A percentile compares a stretch with the other conserved stretches of the same genome.
These are phyloP conservation scores for Exserohilum rostratum DNA, from an alignment of 2,329 filamentous ascomycete species.

Conservation along the genomic window DNA sequence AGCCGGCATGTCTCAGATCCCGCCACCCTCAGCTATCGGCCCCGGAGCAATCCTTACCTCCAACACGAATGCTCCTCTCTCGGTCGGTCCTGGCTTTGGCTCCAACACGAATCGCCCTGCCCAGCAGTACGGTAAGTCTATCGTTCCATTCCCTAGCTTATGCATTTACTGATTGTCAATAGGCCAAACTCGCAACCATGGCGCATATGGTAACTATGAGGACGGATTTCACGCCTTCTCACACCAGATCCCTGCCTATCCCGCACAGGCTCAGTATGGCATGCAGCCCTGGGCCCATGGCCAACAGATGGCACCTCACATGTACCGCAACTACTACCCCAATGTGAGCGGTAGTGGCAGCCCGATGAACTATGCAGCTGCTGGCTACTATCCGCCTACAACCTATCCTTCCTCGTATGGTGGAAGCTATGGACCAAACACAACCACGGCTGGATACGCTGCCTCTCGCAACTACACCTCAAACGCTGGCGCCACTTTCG, in stretches of 20 bases:
- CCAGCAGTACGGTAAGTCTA: slow-evolving; percentile 37
- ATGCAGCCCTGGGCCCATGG: slow-evolving; percentile 36
- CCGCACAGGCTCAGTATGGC: slow-evolving; percentile 29
- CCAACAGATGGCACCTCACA: slow-evolving; percentile 29
- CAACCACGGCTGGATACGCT: slow-evolving; percentile 21
- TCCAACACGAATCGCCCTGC: slow-evolving; percentile 30
- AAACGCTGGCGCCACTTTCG: slow-evolving; percentile 22
- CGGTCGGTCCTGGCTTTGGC: slow-evolving; percentile 45
- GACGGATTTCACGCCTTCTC: slow-evolving; percentile 40
- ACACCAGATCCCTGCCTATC: slow-evolving; percentile 37
- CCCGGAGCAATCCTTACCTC: slow-evolving; percentile 45
- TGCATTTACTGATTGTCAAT: slow-evolving; percentile 15
- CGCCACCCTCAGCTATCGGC: slow-evolving; percentile 47
- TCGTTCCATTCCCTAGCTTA: not conserved
- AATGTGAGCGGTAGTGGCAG: slow-evolving; percentile 33
- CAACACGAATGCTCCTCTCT: slow-evolving; percentile 24
- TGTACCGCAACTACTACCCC: slow-evolving; percentile 29
- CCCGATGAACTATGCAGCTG: slow-evolving; percentile 42
- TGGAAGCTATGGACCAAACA: slow-evolving; percentile 24
- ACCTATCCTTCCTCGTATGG: slow-evolving; percentile 32
- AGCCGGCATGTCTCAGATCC: slow-evolving; percentile 40
- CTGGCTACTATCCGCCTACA: slow-evolving; percentile 38
- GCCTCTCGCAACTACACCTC: slow-evolving; percentile 19
- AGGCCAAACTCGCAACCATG: slow-evolving; percentile 28
- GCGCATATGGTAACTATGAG: slow-evolving; percentile 30